A percentile compares a stretch with the other conserved stretches of the same genome.
Conservation (phyloP, 2,329 filamentous ascomycete species). For the Sarocladiaceae sp. region DNA sequence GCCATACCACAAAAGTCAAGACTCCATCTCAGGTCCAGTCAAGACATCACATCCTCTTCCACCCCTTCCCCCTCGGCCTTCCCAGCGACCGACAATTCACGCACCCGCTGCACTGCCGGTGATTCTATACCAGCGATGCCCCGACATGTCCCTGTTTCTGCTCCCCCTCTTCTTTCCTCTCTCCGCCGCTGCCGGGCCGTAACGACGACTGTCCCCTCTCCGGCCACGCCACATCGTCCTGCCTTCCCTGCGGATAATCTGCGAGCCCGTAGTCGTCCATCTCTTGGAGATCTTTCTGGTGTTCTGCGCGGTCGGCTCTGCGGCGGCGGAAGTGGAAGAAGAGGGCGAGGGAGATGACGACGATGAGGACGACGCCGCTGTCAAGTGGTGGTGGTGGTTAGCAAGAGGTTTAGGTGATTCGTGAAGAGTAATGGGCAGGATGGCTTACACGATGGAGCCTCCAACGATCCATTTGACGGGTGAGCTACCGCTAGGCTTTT, state of each 20-base stretch:
- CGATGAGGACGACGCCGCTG: constrained; percentile 11
- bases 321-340: constrained; percentile 17
- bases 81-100: not conserved
- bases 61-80: not conserved
- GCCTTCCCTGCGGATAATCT: not conserved
- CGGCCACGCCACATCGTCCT: not conserved
- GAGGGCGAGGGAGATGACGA: constrained; percentile 15
- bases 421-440: not conserved
- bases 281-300: constrained; percentile 19
- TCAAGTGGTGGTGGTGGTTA: constrained; percentile 7
- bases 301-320: constrained; percentile 16
- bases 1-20: too few relatives aligned
- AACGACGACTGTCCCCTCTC: constrained; percentile 2
- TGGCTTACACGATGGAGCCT: not conserved
- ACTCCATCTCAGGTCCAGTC: too few relatives aligned
- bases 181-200: not conserved
- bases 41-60: not conserved
- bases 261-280: constrained; percentile 21
- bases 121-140: not conserved
- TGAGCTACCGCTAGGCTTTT: not conserved
- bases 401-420: not conserved
- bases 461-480: constrained; percentile 7
- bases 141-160: not conserved
- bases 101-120: constrained; percentile 3
- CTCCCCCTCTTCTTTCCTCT: not conserved